phyloP scores from a whole-genome alignment of 2,329 filamentous ascomycete genomes.

The Sclerotinia glacialis region DNA sequence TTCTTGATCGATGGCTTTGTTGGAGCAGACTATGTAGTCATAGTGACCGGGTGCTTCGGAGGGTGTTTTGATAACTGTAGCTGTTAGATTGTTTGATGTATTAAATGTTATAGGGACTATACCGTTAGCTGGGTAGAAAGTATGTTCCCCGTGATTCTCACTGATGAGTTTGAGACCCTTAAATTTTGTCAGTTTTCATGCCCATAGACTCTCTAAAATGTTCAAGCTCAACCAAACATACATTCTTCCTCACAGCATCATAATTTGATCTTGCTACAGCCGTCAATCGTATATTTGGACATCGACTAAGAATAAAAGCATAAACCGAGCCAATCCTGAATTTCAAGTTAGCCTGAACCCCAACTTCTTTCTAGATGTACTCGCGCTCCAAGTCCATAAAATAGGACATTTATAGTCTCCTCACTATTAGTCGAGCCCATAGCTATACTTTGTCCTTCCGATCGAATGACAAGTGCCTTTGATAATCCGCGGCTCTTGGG shows the following conservation, averaged over 20 bases:
- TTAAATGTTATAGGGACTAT: not conserved
- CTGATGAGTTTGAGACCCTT: conserved; percentile 51
- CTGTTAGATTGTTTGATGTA: not conserved
- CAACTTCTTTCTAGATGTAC: rapidly evolving
- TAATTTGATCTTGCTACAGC: conserved; percentile 62
- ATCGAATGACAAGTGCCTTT: not conserved
- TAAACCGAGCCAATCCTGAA: conserved; percentile 57
- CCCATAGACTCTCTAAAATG: conserved; percentile 22
- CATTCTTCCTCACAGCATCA: conserved; percentile 50
- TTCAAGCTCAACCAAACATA: conserved; percentile 36
- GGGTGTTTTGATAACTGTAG: conserved; percentile 46
- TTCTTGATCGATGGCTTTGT: conserved; percentile 50
- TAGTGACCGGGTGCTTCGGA: conserved; percentile 48
- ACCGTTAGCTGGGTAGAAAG: conserved; percentile 48
- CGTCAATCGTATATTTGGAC: conserved; percentile 49
- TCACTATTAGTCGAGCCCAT: not conserved
- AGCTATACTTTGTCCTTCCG: not conserved
- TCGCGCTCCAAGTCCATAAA: conserved; percentile 19
- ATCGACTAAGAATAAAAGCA: conserved; percentile 50
- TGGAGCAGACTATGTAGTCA: conserved; percentile 56
- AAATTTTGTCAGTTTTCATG: conserved; percentile 24
- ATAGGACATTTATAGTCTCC: conserved; percentile 1
- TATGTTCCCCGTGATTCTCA: conserved; percentile 54
- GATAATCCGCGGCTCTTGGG: no score
- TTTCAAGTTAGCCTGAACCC: not conserved